Evolutionary conservation across 148 eudicot species (phyloP), one percentile per base, ranked within the genome.

Genomic region (Chenopodium quinoa): DNA sequence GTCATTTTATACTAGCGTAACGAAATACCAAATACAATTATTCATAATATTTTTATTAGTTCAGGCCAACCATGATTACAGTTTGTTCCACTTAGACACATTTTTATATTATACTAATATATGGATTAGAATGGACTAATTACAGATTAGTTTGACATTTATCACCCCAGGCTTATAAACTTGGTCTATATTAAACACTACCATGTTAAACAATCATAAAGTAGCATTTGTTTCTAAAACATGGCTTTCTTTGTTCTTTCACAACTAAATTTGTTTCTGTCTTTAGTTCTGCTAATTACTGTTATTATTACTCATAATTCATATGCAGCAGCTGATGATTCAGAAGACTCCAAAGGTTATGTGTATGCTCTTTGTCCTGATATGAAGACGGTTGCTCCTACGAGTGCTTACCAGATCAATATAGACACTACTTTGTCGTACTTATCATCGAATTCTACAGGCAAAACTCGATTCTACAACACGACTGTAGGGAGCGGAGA

Each of bases 321-420:
- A 37, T 27, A 31, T 76, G 81, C 81, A 52, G 74, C 60, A 23
- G 4, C 40, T 6, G 25, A 12, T 74, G 73, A 64, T 58, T n/a
- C 77, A 0, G 46, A 72, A 29, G 31, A 31, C n/a, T 48, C 78
- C 1, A 40, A 44, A 3, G 80, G 56, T 46, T 84, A 84, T 78
- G 81, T 84, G 27, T 84, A 84, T 73, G 75, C 81, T 9, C 86
- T 84, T 52, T 84, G 86, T 80, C 84, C 84, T 4, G 75, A 66
- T 73, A 81, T 81, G 71, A 76, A 75, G 29, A 67, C 71, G 1
- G 75, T 78, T 54, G 62, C 78, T 48, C 20, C 84, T 8, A 81
- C 32, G 9, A 84, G 86, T n/a, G 52, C 8, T 4, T 84, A 81
- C 37, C 75, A 81, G 37, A 16, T 66, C 46, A 84, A 84, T 37